Evolutionary conservation across 2,329 filamentous ascomycete genomes (phyloP), one percentile per base, ranked within the genome.

Genomic region (Trichoderma sp.): DNA sequence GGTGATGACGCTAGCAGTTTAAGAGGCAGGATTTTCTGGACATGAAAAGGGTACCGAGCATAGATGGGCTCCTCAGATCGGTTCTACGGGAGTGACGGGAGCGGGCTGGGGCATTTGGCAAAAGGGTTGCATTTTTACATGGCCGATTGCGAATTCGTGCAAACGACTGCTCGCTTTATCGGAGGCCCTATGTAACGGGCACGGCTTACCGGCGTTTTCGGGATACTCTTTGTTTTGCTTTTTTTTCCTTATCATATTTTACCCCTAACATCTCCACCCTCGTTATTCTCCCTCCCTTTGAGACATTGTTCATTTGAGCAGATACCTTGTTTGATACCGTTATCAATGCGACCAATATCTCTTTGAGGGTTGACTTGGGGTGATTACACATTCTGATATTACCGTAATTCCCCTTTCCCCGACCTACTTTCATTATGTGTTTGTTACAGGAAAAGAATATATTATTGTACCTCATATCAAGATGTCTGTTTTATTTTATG

Each of bases 251-350:
- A 39, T 20, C 20, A n/a, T n/a, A 47, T 47, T 23, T 50, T 12
- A n/a, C 43, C 12, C 20, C 58, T 67, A 64, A 59, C 55, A 75
- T 73, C 75, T 75, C 74, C 74, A 80, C 79, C 75, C 75, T 81
- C 78, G 74, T 76, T 80, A 62, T 63, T 80, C 20, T 50, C 76
- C 28, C 34, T 57, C 50, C 32, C 50, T 67, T 76, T 77, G 77
- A 76, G 76, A 76, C 75, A 80, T 79, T 50, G 74, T 75, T 76
- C 80, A 79, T 68, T 78, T 81, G 76, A 78, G 76, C 76, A 80
- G 76, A 80, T 80, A 80, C 77, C 76, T 81, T 78, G 74, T 68
- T 77, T 76, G 74, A 78, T 73, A 76, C 66, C 66, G 47, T 72
- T 70, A 72, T 72, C 71, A 72, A 71, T 71, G 70, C 58, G 64